A percentile compares a stretch with the other conserved stretches of the same genome.
These are phyloP conservation scores for Chlamydomonas sp. DNA, from an alignment of 139 green algal species.

Conservation along the genomic window DNA sequence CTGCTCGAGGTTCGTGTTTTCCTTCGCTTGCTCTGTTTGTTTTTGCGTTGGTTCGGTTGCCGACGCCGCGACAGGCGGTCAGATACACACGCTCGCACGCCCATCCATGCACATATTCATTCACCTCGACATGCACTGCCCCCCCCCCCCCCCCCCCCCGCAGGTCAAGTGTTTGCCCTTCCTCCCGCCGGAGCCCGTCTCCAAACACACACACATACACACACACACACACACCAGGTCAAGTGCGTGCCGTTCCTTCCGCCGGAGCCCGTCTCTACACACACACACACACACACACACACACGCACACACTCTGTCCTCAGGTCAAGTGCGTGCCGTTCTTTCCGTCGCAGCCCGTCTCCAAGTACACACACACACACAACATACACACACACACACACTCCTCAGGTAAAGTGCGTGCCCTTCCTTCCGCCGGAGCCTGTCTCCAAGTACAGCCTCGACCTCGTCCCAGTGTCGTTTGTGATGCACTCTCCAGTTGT, in stretches of 20 bases:
- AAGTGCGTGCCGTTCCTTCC: slow-evolving; percentile 64
- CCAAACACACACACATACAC: not conserved
- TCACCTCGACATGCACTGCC: too few species aligned
- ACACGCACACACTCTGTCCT: too few species aligned
- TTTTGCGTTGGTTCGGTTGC: too few species aligned
- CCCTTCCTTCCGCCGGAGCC: slow-evolving; percentile 64
- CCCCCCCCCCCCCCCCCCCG: too few species aligned
- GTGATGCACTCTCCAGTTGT: slow-evolving; percentile 64
- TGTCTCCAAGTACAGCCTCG: slow-evolving; percentile 39
- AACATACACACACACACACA: too few species aligned
- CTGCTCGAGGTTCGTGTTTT: too few species aligned
- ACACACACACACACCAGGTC: too few species aligned
- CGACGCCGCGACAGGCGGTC: slow-evolving; percentile 21
- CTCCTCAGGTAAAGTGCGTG: slow-evolving; percentile 78
- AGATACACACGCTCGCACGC: not conserved
- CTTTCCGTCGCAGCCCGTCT: slow-evolving; percentile 27
- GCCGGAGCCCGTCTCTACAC: not conserved
- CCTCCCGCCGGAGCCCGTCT: slow-evolving; percentile 28
- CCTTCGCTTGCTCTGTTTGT: too few species aligned
- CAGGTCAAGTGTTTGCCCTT: slow-evolving; percentile 68
- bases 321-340: slow-evolving; percentile 69
- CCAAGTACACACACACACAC: not conserved
- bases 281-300: too few species aligned
- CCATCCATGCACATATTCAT: too few species aligned
- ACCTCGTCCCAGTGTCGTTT: slow-evolving; percentile 49